Evolutionary conservation across 805 yeast genomes (phyloP).

Genomic region (Torulaspora quercuum): DNA sequence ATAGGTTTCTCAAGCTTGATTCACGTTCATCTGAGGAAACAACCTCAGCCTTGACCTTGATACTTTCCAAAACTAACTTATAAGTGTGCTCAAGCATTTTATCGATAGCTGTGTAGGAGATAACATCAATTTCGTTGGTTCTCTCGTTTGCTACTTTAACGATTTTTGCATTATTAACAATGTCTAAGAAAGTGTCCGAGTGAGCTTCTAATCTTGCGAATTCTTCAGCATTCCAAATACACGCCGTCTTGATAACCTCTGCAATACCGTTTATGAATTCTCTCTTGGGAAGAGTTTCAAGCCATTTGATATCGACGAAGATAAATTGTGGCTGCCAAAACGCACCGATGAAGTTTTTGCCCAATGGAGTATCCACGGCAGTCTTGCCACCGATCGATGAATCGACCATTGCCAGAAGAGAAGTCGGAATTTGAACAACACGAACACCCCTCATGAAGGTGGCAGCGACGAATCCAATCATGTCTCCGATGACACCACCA

Average conservation of each 20-base stretch:
- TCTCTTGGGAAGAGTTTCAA: constrained; percentile 84
- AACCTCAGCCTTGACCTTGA: constrained; percentile 87
- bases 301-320: constrained; percentile 81
- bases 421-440: constrained; percentile 90
- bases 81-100: constrained; percentile 70
- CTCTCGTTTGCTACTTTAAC: constrained; percentile 18
- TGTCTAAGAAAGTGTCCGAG: constrained; percentile 63
- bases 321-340: constrained; percentile 94
- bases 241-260: constrained; percentile 96
- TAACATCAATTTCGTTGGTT: constrained; percentile 38
- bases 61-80: constrained; percentile 79
- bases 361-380: constrained; percentile 94
- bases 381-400: constrained; percentile 98
- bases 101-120: constrained; percentile 57
- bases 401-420: constrained; percentile 94
- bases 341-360: constrained; percentile 94
- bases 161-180: constrained; percentile 45
- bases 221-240: constrained; percentile 91
- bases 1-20: constrained; percentile 84
- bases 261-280: constrained; percentile 98
- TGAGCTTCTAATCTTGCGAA: constrained; percentile 79
- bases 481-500: constrained; percentile 98
- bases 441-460: constrained; percentile 98
- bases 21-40: constrained; percentile 94
- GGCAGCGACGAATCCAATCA: constrained; percentile 99